phyloP scores from a whole-genome alignment of 139 green algal genomes.

The Chlorella sp. region DNA sequence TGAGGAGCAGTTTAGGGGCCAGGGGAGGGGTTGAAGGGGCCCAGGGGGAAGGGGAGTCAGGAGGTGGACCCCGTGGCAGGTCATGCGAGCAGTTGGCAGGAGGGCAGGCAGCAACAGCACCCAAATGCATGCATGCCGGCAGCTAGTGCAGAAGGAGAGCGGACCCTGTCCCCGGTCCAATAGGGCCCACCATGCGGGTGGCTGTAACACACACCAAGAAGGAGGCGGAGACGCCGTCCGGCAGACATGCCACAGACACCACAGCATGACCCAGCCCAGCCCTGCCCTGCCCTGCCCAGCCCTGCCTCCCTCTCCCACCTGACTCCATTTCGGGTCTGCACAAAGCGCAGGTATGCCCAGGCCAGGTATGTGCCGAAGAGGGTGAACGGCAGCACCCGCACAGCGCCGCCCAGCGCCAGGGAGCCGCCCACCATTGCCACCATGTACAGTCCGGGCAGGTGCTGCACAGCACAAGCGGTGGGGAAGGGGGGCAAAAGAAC shows the following conservation, averaged over 20 bases:
- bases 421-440: constrained; percentile 23
- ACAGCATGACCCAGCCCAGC: no score
- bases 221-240: no score
- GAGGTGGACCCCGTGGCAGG: background rate
- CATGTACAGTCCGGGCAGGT: constrained; percentile 74
- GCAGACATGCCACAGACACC: no score
- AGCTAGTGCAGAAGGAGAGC: background rate
- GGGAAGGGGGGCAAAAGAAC: background rate
- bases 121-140: no score
- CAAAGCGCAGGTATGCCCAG: constrained; percentile 95
- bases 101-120: no score
- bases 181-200: no score
- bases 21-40: background rate
- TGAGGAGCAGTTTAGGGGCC: background rate
- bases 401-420: constrained; percentile 14
- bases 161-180: no score
- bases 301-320: background rate
- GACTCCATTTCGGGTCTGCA: constrained; percentile 61
- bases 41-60: background rate
- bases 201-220: no score
- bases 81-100: no score
- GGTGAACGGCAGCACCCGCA: constrained; percentile 76
- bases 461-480: constrained; percentile 53
- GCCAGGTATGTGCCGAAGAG: constrained; percentile 76
- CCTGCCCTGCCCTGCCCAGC: no score